phyloP scores from a whole-genome alignment of 2,329 filamentous ascomycete genomes.

The Colletotrichum orbiculare region DNA sequence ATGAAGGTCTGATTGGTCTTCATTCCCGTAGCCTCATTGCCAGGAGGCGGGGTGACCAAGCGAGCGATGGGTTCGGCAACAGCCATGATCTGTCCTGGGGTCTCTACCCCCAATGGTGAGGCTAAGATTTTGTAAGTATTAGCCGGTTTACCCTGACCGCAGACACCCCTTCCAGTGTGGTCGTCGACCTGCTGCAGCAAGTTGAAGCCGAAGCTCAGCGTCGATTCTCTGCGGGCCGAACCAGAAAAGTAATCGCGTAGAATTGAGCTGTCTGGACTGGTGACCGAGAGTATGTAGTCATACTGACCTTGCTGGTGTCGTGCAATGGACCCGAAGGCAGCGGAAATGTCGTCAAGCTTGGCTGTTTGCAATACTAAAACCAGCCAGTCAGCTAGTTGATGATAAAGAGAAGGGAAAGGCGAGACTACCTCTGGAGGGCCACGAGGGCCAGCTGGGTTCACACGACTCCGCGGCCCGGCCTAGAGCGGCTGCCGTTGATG shows the following conservation, averaged over 20 bases:
- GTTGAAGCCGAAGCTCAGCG: slow-evolving; percentile 64
- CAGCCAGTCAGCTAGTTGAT: slow-evolving; percentile 15
- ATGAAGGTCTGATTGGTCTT: slow-evolving; percentile 10
- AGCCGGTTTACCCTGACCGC: slow-evolving; percentile 43
- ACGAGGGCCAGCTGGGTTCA: slow-evolving; percentile 28
- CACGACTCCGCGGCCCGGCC: slow-evolving; percentile 16
- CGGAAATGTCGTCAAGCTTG: slow-evolving; percentile 7
- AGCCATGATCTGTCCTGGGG: slow-evolving; percentile 23
- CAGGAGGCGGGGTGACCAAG: slow-evolving; percentile 5
- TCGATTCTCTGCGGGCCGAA: slow-evolving; percentile 34
- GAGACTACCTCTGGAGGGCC: slow-evolving; percentile 26
- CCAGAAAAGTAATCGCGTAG: slow-evolving; percentile 14
- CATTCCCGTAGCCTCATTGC: slow-evolving; percentile 2
- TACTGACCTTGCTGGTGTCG: slow-evolving; percentile 61
- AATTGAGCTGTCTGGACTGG: slow-evolving; percentile 41
- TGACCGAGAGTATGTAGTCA: slow-evolving; percentile 59
- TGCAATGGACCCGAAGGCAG: slow-evolving; percentile 40
- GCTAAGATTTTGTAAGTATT: slow-evolving; percentile 60
- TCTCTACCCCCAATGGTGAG: slow-evolving; percentile 50
- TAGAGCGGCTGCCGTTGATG: slow-evolving; percentile 3
- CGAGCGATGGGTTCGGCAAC: slow-evolving; percentile 20
- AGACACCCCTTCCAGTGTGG: slow-evolving; percentile 39
- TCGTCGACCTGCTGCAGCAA: slow-evolving; percentile 53
- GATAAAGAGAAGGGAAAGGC: not conserved
- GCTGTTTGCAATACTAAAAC: slow-evolving; percentile 13